Evolutionary conservation across 192 early-diverging fungal species (phyloP), one percentile per base, ranked within the genome.

Genomic region (Borealophlyctis nickersoniae): DNA sequence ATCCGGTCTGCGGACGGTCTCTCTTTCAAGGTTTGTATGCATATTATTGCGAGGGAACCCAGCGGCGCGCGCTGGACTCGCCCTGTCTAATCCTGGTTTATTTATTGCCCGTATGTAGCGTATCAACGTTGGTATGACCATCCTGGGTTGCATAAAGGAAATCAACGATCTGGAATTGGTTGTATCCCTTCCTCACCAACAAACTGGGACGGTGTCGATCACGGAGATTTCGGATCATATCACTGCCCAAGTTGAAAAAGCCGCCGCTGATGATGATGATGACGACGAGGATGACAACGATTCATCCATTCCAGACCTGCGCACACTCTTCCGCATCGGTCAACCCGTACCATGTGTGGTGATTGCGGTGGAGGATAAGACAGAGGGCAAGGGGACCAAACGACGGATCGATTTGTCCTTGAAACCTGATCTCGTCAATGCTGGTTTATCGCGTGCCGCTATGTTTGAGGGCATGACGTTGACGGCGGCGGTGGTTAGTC

Each of bases 141-240:
- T 93, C 1, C 69, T 95, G 32, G 94, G 92, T 27, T 88, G 84
- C 63, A 81, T 98, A 48, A 81, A 86, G 26, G 80, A 85, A 26
- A 89, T 98, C 59, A 84, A 84, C 60, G 87, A 89, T 24, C 82
- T 94, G n/a, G 88, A 93, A 62, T 52, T 96, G 31, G 75, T 85
- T 31, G 81, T 98, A 16, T 81, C 88, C 23, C 80, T 98, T 60
- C 94, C 95, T 2, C 86, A 92, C 65, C 90, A 94, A 63, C 73
- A 96, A 45, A 77, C 78, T 1, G 95, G 94, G 39, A 81, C 73
- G 49, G 87, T 96, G 52, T 81, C 90, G 27, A 96, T 98, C 62
- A 90, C 92, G 26, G 90, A 94, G 56, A 85, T 98, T 50, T 94
- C 91, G 0, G 77, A 86, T 11, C 66, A 83, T 29, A 63, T 96